Conservation (phyloP, 352 stramenopile genomes). For the Phytophthora cactorum region DNA sequence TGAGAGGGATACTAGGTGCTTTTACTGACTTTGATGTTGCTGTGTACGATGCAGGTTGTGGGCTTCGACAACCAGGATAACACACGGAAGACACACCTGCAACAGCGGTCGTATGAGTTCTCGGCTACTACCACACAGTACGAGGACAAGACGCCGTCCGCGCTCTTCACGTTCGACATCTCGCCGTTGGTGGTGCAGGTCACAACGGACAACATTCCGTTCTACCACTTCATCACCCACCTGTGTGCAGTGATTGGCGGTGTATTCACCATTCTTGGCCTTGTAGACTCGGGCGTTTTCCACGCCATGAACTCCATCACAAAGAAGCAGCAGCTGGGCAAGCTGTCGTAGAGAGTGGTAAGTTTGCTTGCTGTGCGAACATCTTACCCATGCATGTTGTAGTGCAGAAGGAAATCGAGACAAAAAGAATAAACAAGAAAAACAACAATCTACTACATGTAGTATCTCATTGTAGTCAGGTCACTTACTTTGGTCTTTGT, state of each 20-base stretch:
- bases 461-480: constrained; percentile 23
- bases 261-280: constrained; percentile 86
- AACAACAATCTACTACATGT: constrained; percentile 17
- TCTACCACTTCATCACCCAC: constrained; percentile 88
- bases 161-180: constrained; percentile 85
- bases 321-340: constrained; percentile 86
- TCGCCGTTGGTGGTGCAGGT: constrained; percentile 80
- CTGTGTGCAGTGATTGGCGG: constrained; percentile 85
- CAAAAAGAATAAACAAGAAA: constrained; percentile 19
- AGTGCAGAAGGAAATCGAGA: constrained; percentile 8
- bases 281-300: constrained; percentile 84
- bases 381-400: constrained; percentile 24
- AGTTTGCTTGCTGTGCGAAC: not conserved
- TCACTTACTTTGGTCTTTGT: constrained; percentile 24
- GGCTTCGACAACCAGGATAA: constrained; percentile 76
- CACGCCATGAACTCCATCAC: constrained; percentile 85
- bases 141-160: constrained; percentile 59
- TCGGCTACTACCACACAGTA: constrained; percentile 83
- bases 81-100: constrained; percentile 54
- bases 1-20: not conserved
- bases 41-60: constrained; percentile 54
- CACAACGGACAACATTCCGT: constrained; percentile 68
- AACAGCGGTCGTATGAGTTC: constrained; percentile 80
- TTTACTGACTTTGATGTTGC: constrained; percentile 6
- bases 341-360: constrained; percentile 53